These are phyloP conservation scores for Citrus cavaleriei DNA, from an alignment of 345 rosid genomes.

Conservation along the genomic window DNA sequence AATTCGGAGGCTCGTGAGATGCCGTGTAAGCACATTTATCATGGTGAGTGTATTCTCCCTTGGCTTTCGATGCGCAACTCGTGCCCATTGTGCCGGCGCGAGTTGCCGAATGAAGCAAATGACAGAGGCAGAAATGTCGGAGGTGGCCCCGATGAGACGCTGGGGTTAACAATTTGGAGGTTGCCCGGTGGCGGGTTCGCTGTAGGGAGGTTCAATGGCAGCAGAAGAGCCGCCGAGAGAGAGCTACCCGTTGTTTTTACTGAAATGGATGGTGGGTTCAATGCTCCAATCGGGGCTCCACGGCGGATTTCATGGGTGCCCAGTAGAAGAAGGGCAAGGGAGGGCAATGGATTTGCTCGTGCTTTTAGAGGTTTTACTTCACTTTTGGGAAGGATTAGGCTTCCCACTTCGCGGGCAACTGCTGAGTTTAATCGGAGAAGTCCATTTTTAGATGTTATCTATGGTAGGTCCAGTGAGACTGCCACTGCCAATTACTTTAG, in stretches of 20 bases:
- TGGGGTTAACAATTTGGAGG: constrained; percentile 62
- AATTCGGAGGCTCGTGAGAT: constrained; percentile 51
- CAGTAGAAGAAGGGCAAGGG: constrained; percentile 43
- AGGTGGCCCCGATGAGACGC: constrained; percentile 29
- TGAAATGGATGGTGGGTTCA: constrained; percentile 60
- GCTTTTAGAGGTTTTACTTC: constrained; percentile 38
- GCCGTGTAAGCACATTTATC: constrained; percentile 65
- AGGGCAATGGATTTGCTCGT: constrained; percentile 40
- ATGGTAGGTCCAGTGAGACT: constrained; percentile 18
- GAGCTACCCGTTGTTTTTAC: constrained; percentile 53
- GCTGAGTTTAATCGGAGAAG: constrained; percentile 29
- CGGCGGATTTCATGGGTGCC: constrained; percentile 52
- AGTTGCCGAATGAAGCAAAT: constrained; percentile 32
- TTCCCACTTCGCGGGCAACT: constrained; percentile 16
- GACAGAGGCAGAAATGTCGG: constrained; percentile 11
- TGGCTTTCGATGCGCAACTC: constrained; percentile 54
- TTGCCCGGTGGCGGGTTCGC: constrained; percentile 63
- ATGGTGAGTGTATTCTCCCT: constrained; percentile 53
- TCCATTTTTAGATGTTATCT: constrained; percentile 16
- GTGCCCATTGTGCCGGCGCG: constrained; percentile 59
- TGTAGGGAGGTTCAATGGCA: constrained; percentile 54
- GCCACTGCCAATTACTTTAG: constrained; percentile 1
- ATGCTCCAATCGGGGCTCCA: constrained; percentile 36
- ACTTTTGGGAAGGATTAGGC: constrained; percentile 39
- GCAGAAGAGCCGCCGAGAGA: constrained; percentile 41